These are phyloP conservation scores for Diaporthe ilicicola DNA, from an alignment of 2,329 filamentous ascomycete species.

Conservation along the genomic window DNA sequence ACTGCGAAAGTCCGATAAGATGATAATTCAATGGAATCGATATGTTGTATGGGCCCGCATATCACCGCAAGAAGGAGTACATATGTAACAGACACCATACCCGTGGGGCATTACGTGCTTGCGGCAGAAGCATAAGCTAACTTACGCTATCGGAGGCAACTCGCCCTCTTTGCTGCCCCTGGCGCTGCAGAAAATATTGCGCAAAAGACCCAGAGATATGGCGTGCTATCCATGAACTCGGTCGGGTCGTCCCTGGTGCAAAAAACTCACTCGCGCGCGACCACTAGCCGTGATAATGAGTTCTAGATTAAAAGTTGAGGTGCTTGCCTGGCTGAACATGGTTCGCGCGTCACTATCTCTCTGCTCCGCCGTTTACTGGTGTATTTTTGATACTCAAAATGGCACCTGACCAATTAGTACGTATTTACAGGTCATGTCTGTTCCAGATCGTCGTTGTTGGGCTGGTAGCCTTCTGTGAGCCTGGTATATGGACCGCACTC, in stretches of 20 bases:
- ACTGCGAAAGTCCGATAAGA: not conserved
- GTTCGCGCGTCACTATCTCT: not conserved
- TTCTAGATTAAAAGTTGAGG: not conserved
- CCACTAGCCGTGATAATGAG: not conserved
- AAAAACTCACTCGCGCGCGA: not conserved
- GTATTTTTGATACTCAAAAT: not conserved
- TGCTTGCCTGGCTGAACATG: not conserved
- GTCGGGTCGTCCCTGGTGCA: not conserved
- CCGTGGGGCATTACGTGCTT: slow-evolving; percentile 19
- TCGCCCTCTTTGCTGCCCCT: not conserved
- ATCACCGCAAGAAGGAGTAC: not conserved
- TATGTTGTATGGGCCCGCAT: not conserved
- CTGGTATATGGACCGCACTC: slow-evolving; percentile 29
- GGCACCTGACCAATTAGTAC: not conserved
- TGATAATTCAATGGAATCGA: not conserved
- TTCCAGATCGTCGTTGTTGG: slow-evolving; percentile 29
- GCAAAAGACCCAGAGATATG: not conserved
- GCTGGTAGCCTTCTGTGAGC: slow-evolving; percentile 27
- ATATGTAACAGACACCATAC: slow-evolving; percentile 3
- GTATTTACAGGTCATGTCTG: slow-evolving; percentile 27
- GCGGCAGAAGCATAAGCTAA: not conserved
- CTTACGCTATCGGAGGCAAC: not conserved
- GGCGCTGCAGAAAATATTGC: not conserved
- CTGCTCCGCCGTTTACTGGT: not conserved
- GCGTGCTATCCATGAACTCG: not conserved